These are phyloP conservation scores for Hanseniaspora meyeri DNA, from an alignment of 805 yeast genomes.

Conservation along the genomic window DNA sequence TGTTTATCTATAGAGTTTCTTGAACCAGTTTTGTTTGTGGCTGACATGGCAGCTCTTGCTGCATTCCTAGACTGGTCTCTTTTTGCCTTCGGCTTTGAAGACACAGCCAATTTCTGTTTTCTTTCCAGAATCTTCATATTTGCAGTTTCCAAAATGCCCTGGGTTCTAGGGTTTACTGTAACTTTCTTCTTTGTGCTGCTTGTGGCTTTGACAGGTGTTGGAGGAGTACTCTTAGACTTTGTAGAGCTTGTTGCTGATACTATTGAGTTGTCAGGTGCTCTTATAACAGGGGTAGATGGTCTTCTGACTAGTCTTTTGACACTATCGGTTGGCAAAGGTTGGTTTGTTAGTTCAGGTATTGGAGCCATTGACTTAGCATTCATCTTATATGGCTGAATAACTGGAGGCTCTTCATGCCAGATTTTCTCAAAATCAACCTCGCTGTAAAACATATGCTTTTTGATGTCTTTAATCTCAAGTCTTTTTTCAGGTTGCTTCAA, in stretches of 20 bases:
- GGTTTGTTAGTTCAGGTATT: conserved; percentile 39
- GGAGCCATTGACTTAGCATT: conserved; percentile 71
- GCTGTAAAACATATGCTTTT: conserved; percentile 52
- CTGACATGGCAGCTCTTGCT: conserved; percentile 17
- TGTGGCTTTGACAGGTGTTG: not conserved
- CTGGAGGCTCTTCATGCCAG: conserved; percentile 54
- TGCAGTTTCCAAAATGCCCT: conserved; percentile 25
- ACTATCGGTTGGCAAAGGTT: conserved; percentile 17
- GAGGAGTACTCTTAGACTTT: not conserved
- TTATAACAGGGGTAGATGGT: conserved; percentile 18
- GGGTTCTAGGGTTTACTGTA: conserved; percentile 24
- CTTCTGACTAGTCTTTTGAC: conserved; percentile 15
- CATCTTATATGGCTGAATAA: conserved; percentile 57
- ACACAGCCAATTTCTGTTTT: conserved; percentile 14
- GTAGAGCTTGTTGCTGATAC: not conserved
- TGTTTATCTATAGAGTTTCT: not conserved
- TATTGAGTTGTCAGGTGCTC: not conserved
- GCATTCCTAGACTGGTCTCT: conserved; percentile 13
- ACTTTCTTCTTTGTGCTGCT: conserved; percentile 14
- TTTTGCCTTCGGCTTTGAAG: conserved; percentile 15
- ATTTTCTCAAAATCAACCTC: conserved; percentile 43
- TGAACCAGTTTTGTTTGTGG: not conserved
- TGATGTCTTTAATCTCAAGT: conserved; percentile 43
- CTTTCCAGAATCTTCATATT: conserved; percentile 19
- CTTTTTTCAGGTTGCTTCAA: conserved; percentile 54